Percentiles rank a stretch among this genome's conserved stretches.
phyloP scores from a whole-genome alignment of 805 yeast genomes.

The Candida bentonensis region DNA sequence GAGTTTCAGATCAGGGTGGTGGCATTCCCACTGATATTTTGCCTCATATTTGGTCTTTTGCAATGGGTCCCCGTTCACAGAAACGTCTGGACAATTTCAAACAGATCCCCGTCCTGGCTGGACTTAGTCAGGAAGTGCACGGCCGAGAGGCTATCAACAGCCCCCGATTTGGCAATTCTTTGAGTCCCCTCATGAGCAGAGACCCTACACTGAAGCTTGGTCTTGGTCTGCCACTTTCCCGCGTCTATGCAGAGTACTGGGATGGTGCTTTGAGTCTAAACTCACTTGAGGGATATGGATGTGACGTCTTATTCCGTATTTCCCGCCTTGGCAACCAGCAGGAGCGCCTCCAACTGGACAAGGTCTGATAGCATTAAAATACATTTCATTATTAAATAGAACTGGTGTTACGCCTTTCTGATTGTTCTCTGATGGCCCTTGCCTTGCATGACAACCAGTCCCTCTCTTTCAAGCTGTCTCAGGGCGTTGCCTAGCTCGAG shows the following conservation, averaged over 20 bases:
- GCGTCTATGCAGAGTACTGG: conserved; percentile 93
- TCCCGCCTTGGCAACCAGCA: conserved; percentile 63
- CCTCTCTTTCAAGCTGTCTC: conserved; percentile 56
- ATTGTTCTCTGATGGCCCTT: conserved; percentile 58
- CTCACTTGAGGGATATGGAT: conserved; percentile 81
- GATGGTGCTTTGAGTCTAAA: conserved; percentile 77
- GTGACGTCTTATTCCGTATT: conserved; percentile 70
- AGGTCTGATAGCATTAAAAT: conserved; percentile 30
- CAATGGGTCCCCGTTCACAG: conserved; percentile 23
- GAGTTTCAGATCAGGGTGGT: conserved; percentile 85
- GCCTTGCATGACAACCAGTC: conserved; percentile 52
- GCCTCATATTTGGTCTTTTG: conserved; percentile 74
- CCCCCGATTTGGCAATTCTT: conserved; percentile 24
- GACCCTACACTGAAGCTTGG: conserved; percentile 69
- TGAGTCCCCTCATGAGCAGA: conserved; percentile 52
- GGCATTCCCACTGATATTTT: conserved; percentile 55
- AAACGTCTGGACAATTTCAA: conserved; percentile 17
- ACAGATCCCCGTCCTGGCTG: conserved; percentile 20
- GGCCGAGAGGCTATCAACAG: not conserved
- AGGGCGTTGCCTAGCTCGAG: conserved; percentile 55
- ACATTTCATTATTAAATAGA: not conserved
- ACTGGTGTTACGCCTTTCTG: conserved; percentile 13
- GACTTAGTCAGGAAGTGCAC: conserved; percentile 17
- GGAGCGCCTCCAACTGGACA: conserved; percentile 53
- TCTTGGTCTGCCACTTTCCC: conserved; percentile 82